Percentiles rank a stretch among this genome's conserved stretches.
phyloP scores from a whole-genome alignment of 495 filamentous ascomycete genomes.

The Aspergillus egyptiacus region DNA sequence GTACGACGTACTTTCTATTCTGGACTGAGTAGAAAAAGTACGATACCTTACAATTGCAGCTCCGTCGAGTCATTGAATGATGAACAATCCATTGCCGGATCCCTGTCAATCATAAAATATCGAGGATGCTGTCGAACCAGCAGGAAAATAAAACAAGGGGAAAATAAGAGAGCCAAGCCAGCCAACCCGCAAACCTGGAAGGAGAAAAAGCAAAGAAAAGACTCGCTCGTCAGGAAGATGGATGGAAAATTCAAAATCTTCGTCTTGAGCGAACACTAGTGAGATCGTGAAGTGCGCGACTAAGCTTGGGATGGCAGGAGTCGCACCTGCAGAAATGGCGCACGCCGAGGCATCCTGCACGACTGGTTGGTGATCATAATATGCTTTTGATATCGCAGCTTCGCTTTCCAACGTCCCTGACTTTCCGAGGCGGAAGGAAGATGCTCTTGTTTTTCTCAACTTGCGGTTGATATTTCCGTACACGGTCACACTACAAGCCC shows the following conservation, averaged over 20 bases:
- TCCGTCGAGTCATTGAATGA: not conserved
- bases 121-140: slow-evolving; percentile 2
- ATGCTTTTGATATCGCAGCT: not conserved
- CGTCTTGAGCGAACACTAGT: not conserved
- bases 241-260: too few species aligned
- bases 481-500: too few species aligned
- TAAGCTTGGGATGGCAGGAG: slow-evolving; percentile 7
- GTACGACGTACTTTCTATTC: too few species aligned
- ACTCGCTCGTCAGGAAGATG: not conserved
- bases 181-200: not conserved
- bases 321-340: slow-evolving; percentile 28
- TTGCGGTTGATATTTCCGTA: too few species aligned
- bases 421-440: too few species aligned
- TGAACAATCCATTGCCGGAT: not conserved
- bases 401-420: too few species aligned
- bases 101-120: slow-evolving; percentile 8
- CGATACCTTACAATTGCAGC: not conserved
- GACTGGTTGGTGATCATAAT: not conserved
- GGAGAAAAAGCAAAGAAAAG: slow-evolving; percentile 9
- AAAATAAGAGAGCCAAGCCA: too few species aligned
- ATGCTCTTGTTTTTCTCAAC: too few species aligned
- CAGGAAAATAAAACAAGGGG: not conserved
- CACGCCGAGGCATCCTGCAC: slow-evolving; percentile 10
- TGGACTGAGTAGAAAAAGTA: too few species aligned
- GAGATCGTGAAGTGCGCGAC: not conserved